Conservation (phyloP, 2,329 filamentous ascomycete genomes). For the Diaporthe citrichinensis region DNA sequence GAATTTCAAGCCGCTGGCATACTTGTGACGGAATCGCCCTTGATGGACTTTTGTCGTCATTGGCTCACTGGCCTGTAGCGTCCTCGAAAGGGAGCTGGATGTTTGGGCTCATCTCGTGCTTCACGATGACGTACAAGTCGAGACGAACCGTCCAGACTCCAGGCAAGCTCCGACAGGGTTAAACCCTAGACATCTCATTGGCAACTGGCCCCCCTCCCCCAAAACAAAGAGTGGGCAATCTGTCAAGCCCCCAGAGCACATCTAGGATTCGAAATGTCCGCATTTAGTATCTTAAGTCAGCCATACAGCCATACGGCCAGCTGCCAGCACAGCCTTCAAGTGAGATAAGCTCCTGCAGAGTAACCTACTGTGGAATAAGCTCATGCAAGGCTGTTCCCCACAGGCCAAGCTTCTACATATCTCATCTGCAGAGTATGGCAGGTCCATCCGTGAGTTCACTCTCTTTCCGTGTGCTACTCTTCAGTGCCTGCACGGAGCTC, state of each 20-base stretch:
- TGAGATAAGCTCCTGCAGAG: not conserved
- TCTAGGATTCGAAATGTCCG: too few species aligned
- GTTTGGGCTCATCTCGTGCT: not conserved
- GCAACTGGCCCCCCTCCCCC: too few species aligned
- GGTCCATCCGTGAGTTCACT: too few species aligned
- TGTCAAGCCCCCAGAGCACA: too few species aligned
- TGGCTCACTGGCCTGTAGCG: conserved; percentile 4
- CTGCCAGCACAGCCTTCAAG: not conserved
- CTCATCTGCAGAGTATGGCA: not conserved
- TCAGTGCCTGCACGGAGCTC: not conserved
- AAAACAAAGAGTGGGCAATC: too few species aligned
- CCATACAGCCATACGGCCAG: too few species aligned
- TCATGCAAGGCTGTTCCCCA: not conserved
- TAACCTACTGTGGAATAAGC: not conserved
- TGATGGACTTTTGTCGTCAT: not conserved
- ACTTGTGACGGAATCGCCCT: conserved; percentile 20
- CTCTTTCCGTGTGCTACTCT: not conserved
- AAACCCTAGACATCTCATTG: not conserved
- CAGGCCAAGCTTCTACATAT: not conserved
- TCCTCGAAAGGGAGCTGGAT: not conserved
- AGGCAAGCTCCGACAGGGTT: not conserved
- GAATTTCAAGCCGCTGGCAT: not conserved
- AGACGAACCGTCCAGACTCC: not conserved
- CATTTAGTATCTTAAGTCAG: too few species aligned
- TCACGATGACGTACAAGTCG: conserved; percentile 29